Percentiles rank a stretch among this genome's conserved stretches.
These are phyloP conservation scores for Jaltomata sinuosa DNA, from an alignment of 257 asterid species.

Conservation along the genomic window DNA sequence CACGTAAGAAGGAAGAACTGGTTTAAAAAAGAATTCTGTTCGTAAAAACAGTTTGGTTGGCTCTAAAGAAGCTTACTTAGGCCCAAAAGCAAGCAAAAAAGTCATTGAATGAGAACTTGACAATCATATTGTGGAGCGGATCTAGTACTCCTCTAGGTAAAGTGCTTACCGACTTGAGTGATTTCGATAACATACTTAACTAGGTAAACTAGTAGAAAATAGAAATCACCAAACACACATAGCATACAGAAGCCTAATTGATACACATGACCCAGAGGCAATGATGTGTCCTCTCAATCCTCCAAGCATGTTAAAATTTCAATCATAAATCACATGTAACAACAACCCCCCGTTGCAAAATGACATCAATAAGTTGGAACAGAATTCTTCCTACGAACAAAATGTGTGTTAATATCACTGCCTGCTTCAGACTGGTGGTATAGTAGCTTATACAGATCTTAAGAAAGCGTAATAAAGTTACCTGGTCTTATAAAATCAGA, in stretches of 20 bases:
- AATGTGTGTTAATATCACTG: not conserved
- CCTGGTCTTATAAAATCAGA: constrained; percentile 95
- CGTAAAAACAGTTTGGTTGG: not conserved
- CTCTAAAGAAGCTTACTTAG: not conserved
- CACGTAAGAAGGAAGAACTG: not conserved
- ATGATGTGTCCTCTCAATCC: not conserved
- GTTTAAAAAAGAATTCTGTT: not conserved
- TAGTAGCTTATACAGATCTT: not conserved
- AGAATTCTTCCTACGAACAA: not conserved
- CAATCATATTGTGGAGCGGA: not conserved
- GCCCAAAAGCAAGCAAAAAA: not conserved
- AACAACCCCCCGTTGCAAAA: not conserved
- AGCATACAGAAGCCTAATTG: not conserved
- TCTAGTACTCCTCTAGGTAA: not conserved
- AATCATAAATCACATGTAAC: not conserved
- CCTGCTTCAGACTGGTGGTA: not conserved
- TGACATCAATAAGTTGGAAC: not conserved
- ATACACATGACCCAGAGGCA: not conserved
- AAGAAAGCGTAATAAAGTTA: constrained; percentile 6
- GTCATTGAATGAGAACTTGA: not conserved
- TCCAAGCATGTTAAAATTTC: not conserved
- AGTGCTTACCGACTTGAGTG: not conserved
- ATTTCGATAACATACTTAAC: not conserved
- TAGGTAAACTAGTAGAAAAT: not conserved
- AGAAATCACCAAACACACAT: not conserved